phyloP scores from a whole-genome alignment of 2,329 filamentous ascomycete genomes.

The Beauveria sp. region DNA sequence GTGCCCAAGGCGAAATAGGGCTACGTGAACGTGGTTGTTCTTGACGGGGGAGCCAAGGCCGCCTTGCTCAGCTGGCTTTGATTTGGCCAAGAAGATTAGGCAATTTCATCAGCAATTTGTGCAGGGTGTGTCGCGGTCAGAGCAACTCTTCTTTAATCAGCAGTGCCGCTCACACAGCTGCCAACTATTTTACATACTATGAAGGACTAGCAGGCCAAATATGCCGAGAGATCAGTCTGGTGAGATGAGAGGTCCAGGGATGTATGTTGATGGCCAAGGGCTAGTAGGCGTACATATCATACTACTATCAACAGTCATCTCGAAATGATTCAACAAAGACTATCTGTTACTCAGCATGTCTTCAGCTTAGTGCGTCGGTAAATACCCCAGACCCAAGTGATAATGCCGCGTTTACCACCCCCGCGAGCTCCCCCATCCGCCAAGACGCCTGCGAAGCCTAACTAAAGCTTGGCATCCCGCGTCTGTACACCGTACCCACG shows the following conservation, averaged over 20 bases:
- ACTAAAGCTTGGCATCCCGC: neutral
- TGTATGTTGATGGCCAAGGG: no score
- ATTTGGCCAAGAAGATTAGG: neutral
- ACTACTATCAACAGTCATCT: no score
- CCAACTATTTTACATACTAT: neutral
- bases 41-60: neutral
- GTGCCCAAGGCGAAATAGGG: no score
- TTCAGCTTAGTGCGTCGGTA: no score
- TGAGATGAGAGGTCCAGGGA: no score
- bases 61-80: neutral
- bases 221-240: no score
- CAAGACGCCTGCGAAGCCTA: neutral
- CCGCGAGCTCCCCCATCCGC: neutral
- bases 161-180: neutral
- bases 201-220: no score
- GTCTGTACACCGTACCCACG: neutral
- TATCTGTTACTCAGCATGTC: no score
- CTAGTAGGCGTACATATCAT: no score
- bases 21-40: neutral
- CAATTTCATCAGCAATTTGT: neutral
- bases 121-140: neutral
- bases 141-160: neutral
- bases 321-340: no score
- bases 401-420: no score
- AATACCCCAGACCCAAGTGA: no score